Evolutionary conservation across 164 flowering plant genomes (phyloP), one percentile per base, ranked within the genome.

Genomic region (Stephania yunnanensis): DNA sequence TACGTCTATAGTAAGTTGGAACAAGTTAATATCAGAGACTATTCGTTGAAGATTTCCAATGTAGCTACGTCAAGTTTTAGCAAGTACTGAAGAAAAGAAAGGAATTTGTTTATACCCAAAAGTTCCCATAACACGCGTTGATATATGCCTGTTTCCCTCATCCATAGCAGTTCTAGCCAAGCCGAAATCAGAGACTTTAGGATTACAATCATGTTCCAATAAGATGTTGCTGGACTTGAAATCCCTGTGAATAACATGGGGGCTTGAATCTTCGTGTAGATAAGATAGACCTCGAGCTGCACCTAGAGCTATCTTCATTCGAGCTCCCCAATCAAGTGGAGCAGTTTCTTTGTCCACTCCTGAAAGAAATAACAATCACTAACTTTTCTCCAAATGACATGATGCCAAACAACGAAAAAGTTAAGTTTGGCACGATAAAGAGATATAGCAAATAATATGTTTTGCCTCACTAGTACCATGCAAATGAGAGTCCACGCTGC

Each of bases 221-320:
- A 95, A 84, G 77, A 95, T 93, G 81, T 95, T 95, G 85, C 99
- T 93, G 71, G 96, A 83, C 84, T 95, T 95, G 83, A 95, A 95
- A 79, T 95, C 99, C 78, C 99, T 81, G 77, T 95, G 99, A 73
- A 93, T 93, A 72, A 95, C 98, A 68, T 88, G 87, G 2, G 99
- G 98, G 74, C 95, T 95, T 11, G 99, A 95, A 78, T 95, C 98
- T 83, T 95, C 99, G 69, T 95, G 99, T 74, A 95, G 85, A 86
- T 95, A 95, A 29, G 99, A 96, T 58, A 95, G 85, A 80, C 96
- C 99, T 25, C 97, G 89, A 73, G 98, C 99, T 76, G 99, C 89
- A 76, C 99, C 99, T 52, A 93, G 93, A 19, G 99, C 99, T 74
- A 95, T 92, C 85, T 92, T 93, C 83, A 91, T 72, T 50, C 99